These are phyloP conservation scores for Trichoderma asperelloides DNA, from an alignment of 495 filamentous ascomycete species.

Conservation along the genomic window DNA sequence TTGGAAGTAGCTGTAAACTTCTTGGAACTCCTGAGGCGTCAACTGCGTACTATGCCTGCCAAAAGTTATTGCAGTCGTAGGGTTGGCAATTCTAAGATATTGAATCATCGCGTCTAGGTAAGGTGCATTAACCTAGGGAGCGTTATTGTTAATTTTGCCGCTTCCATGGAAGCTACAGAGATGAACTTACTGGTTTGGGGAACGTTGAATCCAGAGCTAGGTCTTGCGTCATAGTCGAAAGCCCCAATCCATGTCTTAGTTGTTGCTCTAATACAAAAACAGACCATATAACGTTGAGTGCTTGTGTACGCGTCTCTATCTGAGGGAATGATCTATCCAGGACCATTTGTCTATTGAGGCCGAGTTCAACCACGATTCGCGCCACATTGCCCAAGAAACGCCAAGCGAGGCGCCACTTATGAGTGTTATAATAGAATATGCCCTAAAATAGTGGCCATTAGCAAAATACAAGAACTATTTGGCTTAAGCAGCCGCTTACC, in stretches of 20 bases:
- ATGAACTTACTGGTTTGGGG: background rate
- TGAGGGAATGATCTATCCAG: background rate
- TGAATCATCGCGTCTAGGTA: background rate
- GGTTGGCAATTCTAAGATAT: background rate
- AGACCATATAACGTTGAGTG: background rate
- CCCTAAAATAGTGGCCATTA: background rate
- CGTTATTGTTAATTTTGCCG: background rate
- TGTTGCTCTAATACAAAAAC: background rate
- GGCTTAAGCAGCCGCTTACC: background rate
- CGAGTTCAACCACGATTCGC: background rate
- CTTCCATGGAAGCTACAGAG: background rate
- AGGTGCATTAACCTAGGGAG: background rate
- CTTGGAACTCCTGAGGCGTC: background rate
- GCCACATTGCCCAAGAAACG: background rate
- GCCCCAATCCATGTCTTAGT: background rate
- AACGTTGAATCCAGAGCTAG: background rate
- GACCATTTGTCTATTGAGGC: background rate
- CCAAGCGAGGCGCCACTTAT: background rate
- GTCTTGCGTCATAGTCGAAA: background rate
- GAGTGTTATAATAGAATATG: background rate
- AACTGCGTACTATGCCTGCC: background rate
- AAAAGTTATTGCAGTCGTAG: background rate
- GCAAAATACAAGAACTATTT: background rate
- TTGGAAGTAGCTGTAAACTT: background rate
- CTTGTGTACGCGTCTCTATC: background rate